Percentiles rank a stretch among this genome's conserved stretches.
Evolutionary conservation across 78 protist species (phyloP).

Genomic region (Dictyostelium discoideum): DNA sequence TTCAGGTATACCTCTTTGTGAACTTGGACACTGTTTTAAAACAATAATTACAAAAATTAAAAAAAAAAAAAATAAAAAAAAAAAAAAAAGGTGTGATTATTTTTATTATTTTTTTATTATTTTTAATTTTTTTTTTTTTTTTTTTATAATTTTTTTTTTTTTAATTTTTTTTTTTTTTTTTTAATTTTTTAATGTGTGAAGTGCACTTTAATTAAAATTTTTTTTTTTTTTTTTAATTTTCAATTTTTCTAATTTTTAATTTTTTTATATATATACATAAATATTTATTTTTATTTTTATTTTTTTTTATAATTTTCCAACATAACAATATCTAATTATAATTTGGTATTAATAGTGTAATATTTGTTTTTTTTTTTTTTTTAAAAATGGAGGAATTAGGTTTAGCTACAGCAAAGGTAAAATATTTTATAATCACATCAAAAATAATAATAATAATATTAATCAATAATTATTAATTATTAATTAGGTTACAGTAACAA

Average conservation of each 20-base stretch:
- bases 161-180: too few relatives aligned
- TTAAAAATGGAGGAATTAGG: conserved; percentile 76
- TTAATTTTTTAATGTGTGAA: not conserved
- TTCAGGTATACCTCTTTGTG: too few relatives aligned
- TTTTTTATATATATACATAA: not conserved
- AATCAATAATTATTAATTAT: not conserved
- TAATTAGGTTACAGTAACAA: not conserved
- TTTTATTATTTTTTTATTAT: too few relatives aligned
- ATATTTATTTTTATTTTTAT: not conserved
- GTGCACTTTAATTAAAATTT: not conserved
- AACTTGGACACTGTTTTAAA: too few relatives aligned
- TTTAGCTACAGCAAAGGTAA: conserved; percentile 24
- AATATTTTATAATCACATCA: not conserved
- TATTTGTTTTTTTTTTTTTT: not conserved
- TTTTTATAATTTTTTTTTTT: too few relatives aligned
- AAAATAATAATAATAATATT: not conserved
- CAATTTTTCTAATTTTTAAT: not conserved
- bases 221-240: not conserved
- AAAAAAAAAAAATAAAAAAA: too few relatives aligned
- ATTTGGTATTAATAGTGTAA: not conserved
- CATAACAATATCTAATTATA: not conserved
- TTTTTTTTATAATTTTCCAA: not conserved
- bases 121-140: too few relatives aligned
- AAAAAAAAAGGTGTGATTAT: too few relatives aligned
- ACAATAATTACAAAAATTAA: too few relatives aligned